Evolutionary conservation across 2,329 filamentous ascomycete genomes (phyloP).

Genomic region (Geosmithia morbida): DNA sequence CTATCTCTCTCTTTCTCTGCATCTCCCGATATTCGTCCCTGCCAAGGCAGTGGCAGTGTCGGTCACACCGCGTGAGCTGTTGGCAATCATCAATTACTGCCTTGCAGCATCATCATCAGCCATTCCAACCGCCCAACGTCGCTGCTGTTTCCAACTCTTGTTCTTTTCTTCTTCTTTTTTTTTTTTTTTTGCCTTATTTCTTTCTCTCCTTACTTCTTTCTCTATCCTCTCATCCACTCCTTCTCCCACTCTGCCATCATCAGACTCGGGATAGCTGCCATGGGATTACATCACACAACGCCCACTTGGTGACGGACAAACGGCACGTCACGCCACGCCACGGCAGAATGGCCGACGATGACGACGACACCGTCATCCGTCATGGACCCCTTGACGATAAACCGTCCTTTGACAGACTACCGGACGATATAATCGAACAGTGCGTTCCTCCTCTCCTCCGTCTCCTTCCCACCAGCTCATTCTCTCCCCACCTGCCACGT

Average conservation of each 20-base stretch:
- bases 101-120: no score
- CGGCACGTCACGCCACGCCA: background rate
- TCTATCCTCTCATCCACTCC: slow-evolving; percentile 8
- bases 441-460: slow-evolving; percentile 20
- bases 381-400: background rate
- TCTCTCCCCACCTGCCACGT: background rate
- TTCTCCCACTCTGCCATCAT: background rate
- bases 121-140: no score
- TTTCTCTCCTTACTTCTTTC: no score
- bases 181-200: no score
- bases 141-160: no score
- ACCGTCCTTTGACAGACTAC: slow-evolving; percentile 32
- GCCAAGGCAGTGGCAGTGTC: no score
- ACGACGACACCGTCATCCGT: background rate
- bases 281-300: background rate
- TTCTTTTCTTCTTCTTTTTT: no score
- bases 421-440: slow-evolving; percentile 58
- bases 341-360: slow-evolving; percentile 1
- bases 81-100: no score
- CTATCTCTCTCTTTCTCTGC: no score
- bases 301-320: background rate
- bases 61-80: no score
- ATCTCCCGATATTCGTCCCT: no score
- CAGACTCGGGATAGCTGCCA: background rate
- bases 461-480: background rate